Evolutionary conservation across 2,329 filamentous ascomycete genomes (phyloP).

Genomic region (Aspergillus tubingensis): DNA sequence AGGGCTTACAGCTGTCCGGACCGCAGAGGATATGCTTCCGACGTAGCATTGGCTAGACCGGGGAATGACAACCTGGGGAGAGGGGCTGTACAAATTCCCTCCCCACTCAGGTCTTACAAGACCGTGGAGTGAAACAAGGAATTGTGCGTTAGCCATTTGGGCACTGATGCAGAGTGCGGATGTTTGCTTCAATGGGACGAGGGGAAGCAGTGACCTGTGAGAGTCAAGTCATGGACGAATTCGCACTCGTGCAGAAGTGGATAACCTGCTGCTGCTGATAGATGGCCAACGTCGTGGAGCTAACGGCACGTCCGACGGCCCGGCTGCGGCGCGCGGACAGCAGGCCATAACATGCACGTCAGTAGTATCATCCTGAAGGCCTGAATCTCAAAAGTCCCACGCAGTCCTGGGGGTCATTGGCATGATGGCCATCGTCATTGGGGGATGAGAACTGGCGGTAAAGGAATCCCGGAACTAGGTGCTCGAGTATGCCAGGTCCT

Average conservation of each 20-base stretch:
- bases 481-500: constrained; percentile 11
- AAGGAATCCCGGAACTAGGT: constrained; percentile 16
- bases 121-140: constrained; percentile 11
- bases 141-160: constrained; percentile 16
- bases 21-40: background rate
- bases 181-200: constrained; percentile 9
- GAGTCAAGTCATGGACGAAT: constrained; percentile 18
- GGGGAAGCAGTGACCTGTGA: constrained; percentile 6
- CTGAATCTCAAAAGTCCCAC: constrained; percentile 15
- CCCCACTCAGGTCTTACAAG: constrained; percentile 6
- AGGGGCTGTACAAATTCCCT: background rate
- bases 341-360: constrained; percentile 26
- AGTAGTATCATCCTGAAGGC: constrained; percentile 17
- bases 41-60: constrained; percentile 4
- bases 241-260: constrained; percentile 25
- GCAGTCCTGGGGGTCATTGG: constrained; percentile 16
- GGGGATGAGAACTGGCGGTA: constrained; percentile 27
- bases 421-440: constrained; percentile 26
- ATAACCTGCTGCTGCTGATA: constrained; percentile 17
- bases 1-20: background rate
- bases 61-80: constrained; percentile 7
- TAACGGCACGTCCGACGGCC: constrained; percentile 28
- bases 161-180: constrained; percentile 26
- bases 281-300: constrained; percentile 23
- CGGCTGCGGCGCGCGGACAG: constrained; percentile 27